phyloP scores from a whole-genome alignment of 805 yeast genomes.

The Wickerhamomyces mucosus region DNA sequence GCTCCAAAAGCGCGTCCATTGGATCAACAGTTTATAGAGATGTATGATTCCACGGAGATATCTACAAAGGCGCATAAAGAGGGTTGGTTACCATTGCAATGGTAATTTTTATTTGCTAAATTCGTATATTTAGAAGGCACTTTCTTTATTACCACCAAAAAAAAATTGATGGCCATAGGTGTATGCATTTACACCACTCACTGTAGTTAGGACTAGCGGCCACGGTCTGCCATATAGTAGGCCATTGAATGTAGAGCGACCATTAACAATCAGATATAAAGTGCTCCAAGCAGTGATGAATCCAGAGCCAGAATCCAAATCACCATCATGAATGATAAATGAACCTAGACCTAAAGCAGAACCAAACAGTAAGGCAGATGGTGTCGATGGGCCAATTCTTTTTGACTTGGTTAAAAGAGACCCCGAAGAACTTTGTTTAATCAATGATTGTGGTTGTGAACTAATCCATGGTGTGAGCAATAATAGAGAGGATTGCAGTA shows the following conservation, averaged over 20 bases:
- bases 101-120: conserved; percentile 39
- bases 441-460: conserved; percentile 18
- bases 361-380: conserved; percentile 45
- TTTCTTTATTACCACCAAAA: no score
- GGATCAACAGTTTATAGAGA: conserved; percentile 92
- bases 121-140: no score
- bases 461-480: conserved; percentile 28
- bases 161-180: conserved; percentile 66
- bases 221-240: conserved; percentile 47
- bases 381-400: conserved; percentile 24
- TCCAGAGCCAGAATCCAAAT: conserved; percentile 70
- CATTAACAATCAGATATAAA: conserved; percentile 64
- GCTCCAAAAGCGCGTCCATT: conserved; percentile 91
- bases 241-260: conserved; percentile 43
- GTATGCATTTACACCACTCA: conserved; percentile 53
- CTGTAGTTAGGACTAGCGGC: conserved; percentile 49
- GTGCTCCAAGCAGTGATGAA: conserved; percentile 75
- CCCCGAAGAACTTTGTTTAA: conserved; percentile 4
- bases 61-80: conserved; percentile 40
- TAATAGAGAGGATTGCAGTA: conserved; percentile 29
- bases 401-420: conserved; percentile 1
- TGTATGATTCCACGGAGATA: conserved; percentile 66
- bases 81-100: conserved; percentile 57
- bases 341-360: conserved; percentile 57
- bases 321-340: conserved; percentile 70